Evolutionary conservation across 805 yeast species (phyloP).

Genomic region (Kuraishia capsulata): DNA sequence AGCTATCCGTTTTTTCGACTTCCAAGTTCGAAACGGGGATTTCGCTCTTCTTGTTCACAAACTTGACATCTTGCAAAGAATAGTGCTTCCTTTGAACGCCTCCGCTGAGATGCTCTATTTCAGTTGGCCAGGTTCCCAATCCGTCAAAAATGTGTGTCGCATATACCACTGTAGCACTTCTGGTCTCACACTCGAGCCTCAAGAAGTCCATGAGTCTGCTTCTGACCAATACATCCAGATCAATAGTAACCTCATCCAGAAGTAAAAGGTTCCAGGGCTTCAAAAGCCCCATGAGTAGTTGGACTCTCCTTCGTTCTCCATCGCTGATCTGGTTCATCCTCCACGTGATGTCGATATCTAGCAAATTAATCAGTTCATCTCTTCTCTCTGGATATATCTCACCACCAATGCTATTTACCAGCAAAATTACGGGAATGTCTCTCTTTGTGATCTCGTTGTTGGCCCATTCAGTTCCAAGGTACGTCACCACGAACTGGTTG

Average conservation of each 20-base stretch:
- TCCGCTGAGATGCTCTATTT: slow-evolving; percentile 65
- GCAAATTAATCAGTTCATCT: slow-evolving; percentile 60
- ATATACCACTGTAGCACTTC: slow-evolving; percentile 75
- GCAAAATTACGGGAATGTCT: slow-evolving; percentile 78
- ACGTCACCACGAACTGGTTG: slow-evolving; percentile 33
- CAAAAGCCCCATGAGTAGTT: slow-evolving; percentile 84
- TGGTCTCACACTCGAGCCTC: slow-evolving; percentile 56
- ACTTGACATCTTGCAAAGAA: slow-evolving; percentile 20
- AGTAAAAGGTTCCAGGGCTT: slow-evolving; percentile 84
- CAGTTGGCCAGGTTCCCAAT: slow-evolving; percentile 82
- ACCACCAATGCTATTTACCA: slow-evolving; percentile 80
- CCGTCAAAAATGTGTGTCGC: slow-evolving; percentile 98
- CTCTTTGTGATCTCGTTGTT: slow-evolving; percentile 81
- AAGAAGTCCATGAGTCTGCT: slow-evolving; percentile 63
- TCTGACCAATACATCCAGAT: slow-evolving; percentile 87
- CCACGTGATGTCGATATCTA: slow-evolving; percentile 87
- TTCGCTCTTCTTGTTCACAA: slow-evolving; percentile 10
- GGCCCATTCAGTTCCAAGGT: slow-evolving; percentile 97
- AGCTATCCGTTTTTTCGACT: slow-evolving; percentile 36
- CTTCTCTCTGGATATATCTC: slow-evolving; percentile 63
- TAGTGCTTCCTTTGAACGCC: slow-evolving; percentile 43
- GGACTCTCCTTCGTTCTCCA: slow-evolving; percentile 93
- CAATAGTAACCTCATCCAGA: slow-evolving; percentile 96
- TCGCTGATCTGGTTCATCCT: slow-evolving; percentile 88
- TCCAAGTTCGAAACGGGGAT: slow-evolving; percentile 11